Evolutionary conservation across 306 rosid species (phyloP), one percentile per base, ranked within the genome.

Genomic region (Vigna unguiculata): DNA sequence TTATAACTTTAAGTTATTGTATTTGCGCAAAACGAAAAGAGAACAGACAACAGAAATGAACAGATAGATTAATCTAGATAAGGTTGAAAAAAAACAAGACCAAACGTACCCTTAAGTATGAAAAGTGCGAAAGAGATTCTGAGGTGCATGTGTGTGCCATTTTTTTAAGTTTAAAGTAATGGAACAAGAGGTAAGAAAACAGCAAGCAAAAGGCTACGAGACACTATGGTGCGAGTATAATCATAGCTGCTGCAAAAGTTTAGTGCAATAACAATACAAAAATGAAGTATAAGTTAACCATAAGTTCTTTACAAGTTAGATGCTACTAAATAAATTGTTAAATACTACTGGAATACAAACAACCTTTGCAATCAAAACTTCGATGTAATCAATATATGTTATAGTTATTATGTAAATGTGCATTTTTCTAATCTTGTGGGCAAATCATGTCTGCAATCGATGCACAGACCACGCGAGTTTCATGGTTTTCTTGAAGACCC

Each of bases 221-320:
- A 40, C 17, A 54, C 16, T 7, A 30, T 55, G 40, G 36, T 32
- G 54, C 6, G 13, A 11, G 25, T 21, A 46, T 48, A 60, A 59
- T 78, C 64, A 78, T 70, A 34, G 49, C 55, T 59, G 77, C 71
- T 59, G 46, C 77, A 59, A 59, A 70, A 70, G 69, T 52, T 21
- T 48, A 30, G 54, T 11, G 28, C 77, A 59, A 17, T 30, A 61
- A 12, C 22, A 55, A 46, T 47, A 47, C 43, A 48, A 36, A 47
- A 48, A 51, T 36, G 24, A 71, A 70, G 40, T 22, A 59, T 69
- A 28, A 69, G 25, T 9, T 7, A 38, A 38, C n/a, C 9, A 55
- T 32, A 22, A 60, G 53, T n/a, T 59, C 48, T 46, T 59, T 43
- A 58, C 71, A 77, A 57, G 17, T 43, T 30, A 30, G 15, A 19